Evolutionary conservation across 352 stramenopile species (phyloP).

Genomic region (Thalassiosira ordinaria): DNA sequence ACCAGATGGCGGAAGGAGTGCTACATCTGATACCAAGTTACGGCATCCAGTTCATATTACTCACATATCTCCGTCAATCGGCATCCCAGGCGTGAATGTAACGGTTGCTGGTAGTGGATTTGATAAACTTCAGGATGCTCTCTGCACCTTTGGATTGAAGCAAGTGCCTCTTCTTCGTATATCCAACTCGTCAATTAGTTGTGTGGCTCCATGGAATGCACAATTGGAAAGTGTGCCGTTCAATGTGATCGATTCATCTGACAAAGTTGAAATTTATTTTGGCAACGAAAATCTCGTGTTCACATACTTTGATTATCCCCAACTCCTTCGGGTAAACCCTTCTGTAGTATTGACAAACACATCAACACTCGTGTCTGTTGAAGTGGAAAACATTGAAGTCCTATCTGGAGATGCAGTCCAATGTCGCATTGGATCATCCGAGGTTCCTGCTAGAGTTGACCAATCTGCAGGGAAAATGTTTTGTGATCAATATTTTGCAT

Average conservation of each 20-base stretch:
- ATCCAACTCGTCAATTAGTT: slow-evolving; percentile 34
- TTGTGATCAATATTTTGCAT: slow-evolving; percentile 21
- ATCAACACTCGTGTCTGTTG: slow-evolving; percentile 16
- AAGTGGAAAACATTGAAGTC: slow-evolving; percentile 38
- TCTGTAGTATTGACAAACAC: slow-evolving; percentile 13
- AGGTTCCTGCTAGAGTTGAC: slow-evolving; percentile 3
- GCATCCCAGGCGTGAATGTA: slow-evolving; percentile 24
- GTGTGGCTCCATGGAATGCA: slow-evolving; percentile 26
- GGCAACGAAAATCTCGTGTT: slow-evolving; percentile 21
- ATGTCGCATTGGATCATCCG: slow-evolving; percentile 36
- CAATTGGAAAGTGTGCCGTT: slow-evolving; percentile 33
- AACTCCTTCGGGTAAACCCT: slow-evolving; percentile 14
- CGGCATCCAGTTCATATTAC: slow-evolving; percentile 11
- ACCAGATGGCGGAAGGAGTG: not conserved
- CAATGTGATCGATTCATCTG: slow-evolving; percentile 24
- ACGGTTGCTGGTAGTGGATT: slow-evolving; percentile 27
- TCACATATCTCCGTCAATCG: slow-evolving; percentile 30
- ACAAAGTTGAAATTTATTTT: slow-evolving; percentile 8
- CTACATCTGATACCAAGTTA: slow-evolving; percentile 2
- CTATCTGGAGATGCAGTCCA: slow-evolving; percentile 15
- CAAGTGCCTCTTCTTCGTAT: not conserved
- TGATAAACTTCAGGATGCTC: slow-evolving; percentile 2
- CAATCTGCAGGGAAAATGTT: not conserved
- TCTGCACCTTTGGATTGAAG: slow-evolving; percentile 18
- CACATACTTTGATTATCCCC: slow-evolving; percentile 23